Base-by-base conservation (phyloP, 192 early-diverging fungal species). In the Linnemannia exigua region DNA sequence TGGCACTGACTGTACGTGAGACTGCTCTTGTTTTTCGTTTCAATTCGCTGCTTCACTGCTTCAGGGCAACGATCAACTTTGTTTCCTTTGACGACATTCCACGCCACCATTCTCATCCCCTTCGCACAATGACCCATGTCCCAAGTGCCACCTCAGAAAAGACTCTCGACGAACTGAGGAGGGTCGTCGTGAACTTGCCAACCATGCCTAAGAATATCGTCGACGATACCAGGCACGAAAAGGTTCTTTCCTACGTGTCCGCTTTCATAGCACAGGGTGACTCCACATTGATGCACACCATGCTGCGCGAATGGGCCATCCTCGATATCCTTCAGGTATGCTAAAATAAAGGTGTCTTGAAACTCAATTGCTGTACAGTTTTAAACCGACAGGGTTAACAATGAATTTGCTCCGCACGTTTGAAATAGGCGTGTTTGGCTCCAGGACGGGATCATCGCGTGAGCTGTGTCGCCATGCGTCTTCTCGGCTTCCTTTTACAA, bases 171-270 rank as follows among this genome's bases (percentile, higher is more conserved):
- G 81, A 88, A 36, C 76, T 88, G 25, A 44, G 79, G 22, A 75
- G 77, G 67, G 89, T 95, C 54, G 82, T 95, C n/a, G 79, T 81
- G 41, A 91, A 90, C 44, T 72, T 96, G 75, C 93, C 93, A 16
- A 79, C 54, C 17, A 95, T 95, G 93, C 94, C 94, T 4, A 89
- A 86, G 37, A 88, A 91, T 31, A 95, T 96, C 68, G 92, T 95
- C 16, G 95, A 96, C 79, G 95, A 94, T 67, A 93, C 95, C 5
- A 87, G 94, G 20, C 92, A 96, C 84, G 95, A 96, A 84, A 94
- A 94, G 82, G 92, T 96, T 17, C 89, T 96, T 33, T 92, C 94
- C 0, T 93, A 93, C 74, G 83, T 95, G 35, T 85, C 86, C 52
- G 81, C 82, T 2, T 89, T 89, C 67, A 81, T 89, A 16, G 75